phyloP scores from a whole-genome alignment of 208 protist species.

The Strigomonas culicis region DNA sequence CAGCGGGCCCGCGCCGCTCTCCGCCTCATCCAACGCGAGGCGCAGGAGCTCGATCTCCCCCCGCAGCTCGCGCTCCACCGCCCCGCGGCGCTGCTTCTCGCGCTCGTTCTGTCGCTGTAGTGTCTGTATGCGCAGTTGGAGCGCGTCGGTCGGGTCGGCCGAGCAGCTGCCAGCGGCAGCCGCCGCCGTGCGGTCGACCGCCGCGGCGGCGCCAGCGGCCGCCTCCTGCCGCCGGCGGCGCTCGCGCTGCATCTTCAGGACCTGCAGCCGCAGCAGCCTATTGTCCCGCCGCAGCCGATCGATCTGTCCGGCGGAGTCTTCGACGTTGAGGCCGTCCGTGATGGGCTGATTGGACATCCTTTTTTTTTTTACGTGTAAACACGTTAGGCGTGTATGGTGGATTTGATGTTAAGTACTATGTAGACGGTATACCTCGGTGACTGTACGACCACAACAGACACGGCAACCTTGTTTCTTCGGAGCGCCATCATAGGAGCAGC shows the following conservation, averaged over 20 bases:
- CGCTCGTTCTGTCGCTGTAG: conserved; percentile 44
- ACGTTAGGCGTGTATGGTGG: too few relatives aligned
- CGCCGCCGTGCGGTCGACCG: neutral
- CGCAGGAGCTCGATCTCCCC: conserved; percentile 26
- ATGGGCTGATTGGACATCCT: neutral
- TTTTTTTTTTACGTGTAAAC: neutral
- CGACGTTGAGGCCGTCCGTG: too few relatives aligned
- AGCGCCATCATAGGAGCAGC: neutral
- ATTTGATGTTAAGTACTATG: too few relatives aligned
- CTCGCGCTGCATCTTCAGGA: conserved; percentile 43
- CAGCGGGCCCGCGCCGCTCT: neutral
- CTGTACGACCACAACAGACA: too few relatives aligned
- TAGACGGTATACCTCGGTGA: too few relatives aligned
- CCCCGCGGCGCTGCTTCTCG: conserved; percentile 24
- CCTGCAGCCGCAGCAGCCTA: conserved; percentile 33
- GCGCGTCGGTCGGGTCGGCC: conserved; percentile 14
- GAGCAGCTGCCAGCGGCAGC: neutral
- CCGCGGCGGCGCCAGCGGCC: neutral
- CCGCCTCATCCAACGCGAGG: conserved; percentile 21
- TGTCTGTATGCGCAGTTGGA: conserved; percentile 29
- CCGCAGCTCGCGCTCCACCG: conserved; percentile 27
- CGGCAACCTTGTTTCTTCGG: neutral
- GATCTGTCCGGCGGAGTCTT: neutral
- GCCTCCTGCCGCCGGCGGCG: neutral
- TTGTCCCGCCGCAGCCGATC: conserved; percentile 44